A percentile compares a stretch with the other conserved stretches of the same genome.
Conservation (phyloP, 2,329 filamentous ascomycete species). For the Parastagonospora avenae region DNA sequence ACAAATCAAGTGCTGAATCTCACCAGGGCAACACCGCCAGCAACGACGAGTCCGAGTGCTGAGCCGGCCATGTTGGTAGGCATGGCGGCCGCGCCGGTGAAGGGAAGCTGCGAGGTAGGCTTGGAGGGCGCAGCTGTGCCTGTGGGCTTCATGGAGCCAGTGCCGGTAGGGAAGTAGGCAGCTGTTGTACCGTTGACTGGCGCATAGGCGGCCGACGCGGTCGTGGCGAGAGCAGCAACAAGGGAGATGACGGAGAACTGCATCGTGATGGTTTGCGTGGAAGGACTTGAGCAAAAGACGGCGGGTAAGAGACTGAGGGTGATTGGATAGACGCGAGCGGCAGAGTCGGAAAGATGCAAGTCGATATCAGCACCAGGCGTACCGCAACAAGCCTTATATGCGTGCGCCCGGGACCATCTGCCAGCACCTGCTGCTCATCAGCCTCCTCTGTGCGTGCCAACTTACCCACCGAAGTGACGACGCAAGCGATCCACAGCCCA, state of each 20-base stretch:
- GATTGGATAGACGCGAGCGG: background rate
- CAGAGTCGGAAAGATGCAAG: background rate
- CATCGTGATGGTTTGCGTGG: slow-evolving; percentile 24
- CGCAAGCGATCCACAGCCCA: background rate
- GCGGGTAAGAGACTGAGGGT: background rate
- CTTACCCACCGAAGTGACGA: background rate
- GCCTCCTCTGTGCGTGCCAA: background rate
- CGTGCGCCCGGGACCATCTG: background rate
- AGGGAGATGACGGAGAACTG: slow-evolving; percentile 36
- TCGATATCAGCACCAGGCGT: background rate
- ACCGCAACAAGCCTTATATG: background rate
- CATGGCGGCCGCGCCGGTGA: slow-evolving; percentile 32
- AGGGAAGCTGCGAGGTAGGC: slow-evolving; percentile 26
- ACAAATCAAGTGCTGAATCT: background rate
- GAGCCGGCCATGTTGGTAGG: slow-evolving; percentile 28
- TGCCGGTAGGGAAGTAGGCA: slow-evolving; percentile 31
- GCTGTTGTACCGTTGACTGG: slow-evolving; percentile 30
- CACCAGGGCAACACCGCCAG: slow-evolving; percentile 41
- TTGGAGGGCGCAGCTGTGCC: slow-evolving; percentile 11
- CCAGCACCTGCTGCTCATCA: no score
- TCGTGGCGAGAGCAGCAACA: slow-evolving; percentile 31
- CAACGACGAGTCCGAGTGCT: slow-evolving; percentile 33
- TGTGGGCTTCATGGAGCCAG: slow-evolving; percentile 17
- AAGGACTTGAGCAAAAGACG: background rate
- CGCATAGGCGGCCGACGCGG: slow-evolving; percentile 30